Percentiles rank a stretch among this genome's conserved stretches.
Evolutionary conservation across 495 filamentous ascomycete species (phyloP).

Genomic region (Trypethelium eluteriae): DNA sequence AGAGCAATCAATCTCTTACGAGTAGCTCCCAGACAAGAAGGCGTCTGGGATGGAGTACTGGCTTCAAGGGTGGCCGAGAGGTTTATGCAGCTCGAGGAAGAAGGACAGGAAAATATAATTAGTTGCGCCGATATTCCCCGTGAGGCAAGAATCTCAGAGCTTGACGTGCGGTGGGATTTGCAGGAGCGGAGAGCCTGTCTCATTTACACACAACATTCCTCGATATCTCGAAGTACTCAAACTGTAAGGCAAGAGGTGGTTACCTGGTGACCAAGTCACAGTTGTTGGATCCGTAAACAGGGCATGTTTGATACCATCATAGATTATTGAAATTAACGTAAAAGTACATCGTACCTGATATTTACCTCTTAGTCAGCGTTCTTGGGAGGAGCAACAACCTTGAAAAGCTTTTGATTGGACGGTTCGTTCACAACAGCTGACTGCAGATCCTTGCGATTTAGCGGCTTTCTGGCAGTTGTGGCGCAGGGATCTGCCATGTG

Average conservation of each 20-base stretch:
- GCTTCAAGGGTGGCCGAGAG: conserved; percentile 48
- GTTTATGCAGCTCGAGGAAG: conserved; percentile 52
- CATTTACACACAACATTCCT: neutral
- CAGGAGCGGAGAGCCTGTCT: neutral
- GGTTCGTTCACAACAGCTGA: conserved; percentile 3
- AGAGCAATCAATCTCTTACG: conserved; percentile 50
- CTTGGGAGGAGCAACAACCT: neutral
- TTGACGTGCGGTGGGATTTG: neutral
- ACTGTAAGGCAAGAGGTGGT: neutral
- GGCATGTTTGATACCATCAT: no score
- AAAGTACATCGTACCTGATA: no score
- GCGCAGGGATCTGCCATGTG: neutral
- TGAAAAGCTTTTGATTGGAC: neutral
- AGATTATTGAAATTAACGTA: no score
- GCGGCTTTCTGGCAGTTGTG: neutral
- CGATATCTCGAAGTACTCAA: no score
- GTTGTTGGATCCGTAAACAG: neutral
- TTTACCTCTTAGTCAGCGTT: no score
- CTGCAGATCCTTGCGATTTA: neutral
- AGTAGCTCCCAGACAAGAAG: conserved; percentile 50
- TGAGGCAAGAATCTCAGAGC: conserved; percentile 6
- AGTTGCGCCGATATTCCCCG: conserved; percentile 15
- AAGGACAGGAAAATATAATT: conserved; percentile 31
- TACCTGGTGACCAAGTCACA: neutral
- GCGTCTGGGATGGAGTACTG: conserved; percentile 55